Percentiles rank a stretch among this genome's conserved stretches.
These are phyloP conservation scores for Penicillium polonicum DNA, from an alignment of 2,329 filamentous ascomycete genomes.

Conservation along the genomic window DNA sequence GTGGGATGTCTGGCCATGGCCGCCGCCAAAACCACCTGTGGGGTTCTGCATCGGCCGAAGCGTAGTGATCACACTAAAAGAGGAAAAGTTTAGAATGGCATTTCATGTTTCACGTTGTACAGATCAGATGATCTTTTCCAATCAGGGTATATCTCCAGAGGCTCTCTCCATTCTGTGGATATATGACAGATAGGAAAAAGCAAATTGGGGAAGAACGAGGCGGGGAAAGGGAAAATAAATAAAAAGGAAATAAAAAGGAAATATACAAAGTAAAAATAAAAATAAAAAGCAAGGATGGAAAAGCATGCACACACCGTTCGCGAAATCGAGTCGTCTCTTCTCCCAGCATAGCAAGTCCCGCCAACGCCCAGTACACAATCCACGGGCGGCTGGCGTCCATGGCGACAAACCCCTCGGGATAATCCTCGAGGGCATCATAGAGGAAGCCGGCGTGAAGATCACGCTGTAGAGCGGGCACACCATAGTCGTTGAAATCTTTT, in stretches of 20 bases:
- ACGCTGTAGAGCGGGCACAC: conserved; percentile 72
- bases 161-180: conserved; percentile 1
- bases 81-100: background rate
- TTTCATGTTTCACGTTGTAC: background rate
- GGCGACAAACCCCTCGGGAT: conserved; percentile 68
- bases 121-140: conserved; percentile 3
- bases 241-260: background rate
- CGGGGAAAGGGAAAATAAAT: background rate
- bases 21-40: conserved; percentile 84
- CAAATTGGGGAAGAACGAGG: background rate
- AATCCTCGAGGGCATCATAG: conserved; percentile 52
- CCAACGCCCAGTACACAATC: conserved; percentile 90
- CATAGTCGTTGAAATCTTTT: conserved; percentile 64
- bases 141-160: background rate
- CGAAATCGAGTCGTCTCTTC: conserved; percentile 68
- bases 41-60: conserved; percentile 78
- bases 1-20: conserved; percentile 87
- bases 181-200: conserved; percentile 2
- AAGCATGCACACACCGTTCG: conserved; percentile 47
- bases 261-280: conserved; percentile 1
- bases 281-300: conserved; percentile 2
- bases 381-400: conserved; percentile 89
- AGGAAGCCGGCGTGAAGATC: conserved; percentile 53
- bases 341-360: conserved; percentile 71
- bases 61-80: conserved; percentile 63